Conservation (phyloP, 1,284 basidiomycete genomes). For the Puccinia polysora region DNA sequence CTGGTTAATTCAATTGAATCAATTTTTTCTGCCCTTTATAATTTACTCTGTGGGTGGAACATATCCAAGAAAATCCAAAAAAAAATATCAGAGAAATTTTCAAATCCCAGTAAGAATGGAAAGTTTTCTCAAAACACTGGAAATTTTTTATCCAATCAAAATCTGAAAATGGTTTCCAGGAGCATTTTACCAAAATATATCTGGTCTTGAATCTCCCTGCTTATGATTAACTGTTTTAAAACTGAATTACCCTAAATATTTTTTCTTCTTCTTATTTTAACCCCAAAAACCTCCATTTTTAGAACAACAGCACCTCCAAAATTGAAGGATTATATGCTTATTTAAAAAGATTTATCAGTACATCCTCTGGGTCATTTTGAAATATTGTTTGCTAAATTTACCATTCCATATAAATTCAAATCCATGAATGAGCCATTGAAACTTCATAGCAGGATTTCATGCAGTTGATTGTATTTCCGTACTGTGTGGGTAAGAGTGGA, state of each 20-base stretch:
- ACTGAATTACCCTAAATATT: not conserved
- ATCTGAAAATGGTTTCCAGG: not conserved
- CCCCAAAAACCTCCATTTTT: not conserved
- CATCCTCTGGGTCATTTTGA: not conserved
- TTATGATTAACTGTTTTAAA: not conserved
- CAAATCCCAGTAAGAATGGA: not conserved
- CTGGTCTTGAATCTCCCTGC: not conserved
- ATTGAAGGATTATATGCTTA: not conserved
- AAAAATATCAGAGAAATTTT: not conserved
- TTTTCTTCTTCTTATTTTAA: not conserved
- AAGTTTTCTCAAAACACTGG: not conserved
- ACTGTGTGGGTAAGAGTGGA: no score
- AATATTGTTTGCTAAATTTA: not conserved
- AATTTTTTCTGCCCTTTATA: not conserved
- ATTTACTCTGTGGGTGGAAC: no score
- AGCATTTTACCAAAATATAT: not conserved
- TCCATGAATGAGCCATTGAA: not conserved
- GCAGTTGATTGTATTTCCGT: no score
- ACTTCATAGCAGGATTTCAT: no score
- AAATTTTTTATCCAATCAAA: not conserved
- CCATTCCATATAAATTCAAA: not conserved
- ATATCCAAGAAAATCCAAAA: not conserved
- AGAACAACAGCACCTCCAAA: not conserved
- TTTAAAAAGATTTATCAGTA: not conserved
- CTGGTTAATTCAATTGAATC: not conserved